These are phyloP conservation scores for Ascochyta rabiei DNA, from an alignment of 2,329 filamentous ascomycete genomes.

Conservation along the genomic window DNA sequence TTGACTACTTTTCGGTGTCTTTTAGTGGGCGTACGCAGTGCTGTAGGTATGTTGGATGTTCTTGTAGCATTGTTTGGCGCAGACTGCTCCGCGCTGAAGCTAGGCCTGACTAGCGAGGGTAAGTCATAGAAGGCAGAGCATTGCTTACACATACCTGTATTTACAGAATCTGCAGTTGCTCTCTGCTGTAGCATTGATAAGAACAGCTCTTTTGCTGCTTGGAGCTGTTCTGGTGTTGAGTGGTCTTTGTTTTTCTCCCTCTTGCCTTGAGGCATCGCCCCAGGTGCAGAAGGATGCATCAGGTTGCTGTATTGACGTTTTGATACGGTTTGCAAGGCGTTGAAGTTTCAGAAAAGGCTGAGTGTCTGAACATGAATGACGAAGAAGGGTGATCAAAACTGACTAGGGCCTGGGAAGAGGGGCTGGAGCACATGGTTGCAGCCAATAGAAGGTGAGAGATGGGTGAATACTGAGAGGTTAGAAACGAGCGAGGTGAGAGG, in stretches of 20 bases:
- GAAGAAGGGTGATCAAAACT: too few relatives aligned
- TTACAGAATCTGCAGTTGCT: not conserved
- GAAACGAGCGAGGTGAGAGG: not conserved
- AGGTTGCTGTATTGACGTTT: not conserved
- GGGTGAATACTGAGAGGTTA: not conserved
- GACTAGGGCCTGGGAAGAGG: too few relatives aligned
- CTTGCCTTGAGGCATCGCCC: not conserved
- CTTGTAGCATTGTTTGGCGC: not conserved
- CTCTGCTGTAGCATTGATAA: not conserved
- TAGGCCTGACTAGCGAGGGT: not conserved
- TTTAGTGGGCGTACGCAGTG: not conserved
- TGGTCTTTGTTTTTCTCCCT: not conserved
- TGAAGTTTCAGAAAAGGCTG: too few relatives aligned
- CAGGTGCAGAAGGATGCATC: too few relatives aligned
- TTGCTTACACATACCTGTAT: not conserved
- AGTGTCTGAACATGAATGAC: too few relatives aligned
- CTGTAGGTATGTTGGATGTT: not conserved
- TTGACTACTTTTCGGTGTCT: not conserved
- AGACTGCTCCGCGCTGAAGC: not conserved
- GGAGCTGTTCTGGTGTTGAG: not conserved
- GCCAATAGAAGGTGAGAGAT: not conserved
- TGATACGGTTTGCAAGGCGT: too few relatives aligned
- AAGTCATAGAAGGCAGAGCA: not conserved
- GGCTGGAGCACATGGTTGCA: too few relatives aligned
- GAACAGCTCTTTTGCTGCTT: not conserved